These are phyloP conservation scores for Penicillium freii DNA, from an alignment of 2,329 filamentous ascomycete genomes.

Conservation along the genomic window DNA sequence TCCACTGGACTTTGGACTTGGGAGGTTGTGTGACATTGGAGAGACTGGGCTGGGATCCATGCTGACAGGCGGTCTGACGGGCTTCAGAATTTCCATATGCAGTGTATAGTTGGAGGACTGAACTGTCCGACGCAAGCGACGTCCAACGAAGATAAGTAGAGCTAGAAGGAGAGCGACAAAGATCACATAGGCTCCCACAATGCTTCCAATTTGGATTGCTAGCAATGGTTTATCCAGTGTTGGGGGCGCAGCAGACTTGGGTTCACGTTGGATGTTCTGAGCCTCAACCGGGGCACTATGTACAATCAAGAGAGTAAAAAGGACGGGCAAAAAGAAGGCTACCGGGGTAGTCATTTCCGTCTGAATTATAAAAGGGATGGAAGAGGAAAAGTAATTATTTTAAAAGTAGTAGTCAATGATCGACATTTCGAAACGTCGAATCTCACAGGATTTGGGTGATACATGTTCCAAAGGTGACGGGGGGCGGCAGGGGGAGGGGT, in stretches of 20 bases:
- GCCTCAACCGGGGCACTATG: conserved; percentile 12
- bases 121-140: conserved; percentile 53
- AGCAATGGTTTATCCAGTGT: conserved; percentile 64
- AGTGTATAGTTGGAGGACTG: conserved; percentile 52
- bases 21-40: conserved; percentile 30
- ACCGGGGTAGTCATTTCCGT: conserved; percentile 21
- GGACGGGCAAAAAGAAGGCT: conserved; percentile 53
- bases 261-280: conserved; percentile 51
- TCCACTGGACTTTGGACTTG: conserved; percentile 39
- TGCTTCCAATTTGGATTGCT: conserved; percentile 77
- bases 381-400: conserved; percentile 5
- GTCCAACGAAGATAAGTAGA: conserved; percentile 60
- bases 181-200: conserved; percentile 78
- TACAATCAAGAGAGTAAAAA: conserved; percentile 54
- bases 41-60: conserved; percentile 38
- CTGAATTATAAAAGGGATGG: conserved; percentile 13
- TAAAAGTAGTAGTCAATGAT: conserved; percentile 21
- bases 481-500: conserved; percentile 19
- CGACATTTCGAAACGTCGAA: conserved; percentile 26
- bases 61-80: conserved; percentile 30
- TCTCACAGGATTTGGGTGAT: conserved; percentile 24
- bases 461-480: conserved; percentile 24
- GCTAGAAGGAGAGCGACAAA: conserved; percentile 72
- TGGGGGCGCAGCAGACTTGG: conserved; percentile 13
- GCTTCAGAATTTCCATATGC: conserved; percentile 59